Evolutionary conservation across 768 basidiomycete species (phyloP), one percentile per base, ranked within the genome.

Genomic region (Hypholoma sublateritium): DNA sequence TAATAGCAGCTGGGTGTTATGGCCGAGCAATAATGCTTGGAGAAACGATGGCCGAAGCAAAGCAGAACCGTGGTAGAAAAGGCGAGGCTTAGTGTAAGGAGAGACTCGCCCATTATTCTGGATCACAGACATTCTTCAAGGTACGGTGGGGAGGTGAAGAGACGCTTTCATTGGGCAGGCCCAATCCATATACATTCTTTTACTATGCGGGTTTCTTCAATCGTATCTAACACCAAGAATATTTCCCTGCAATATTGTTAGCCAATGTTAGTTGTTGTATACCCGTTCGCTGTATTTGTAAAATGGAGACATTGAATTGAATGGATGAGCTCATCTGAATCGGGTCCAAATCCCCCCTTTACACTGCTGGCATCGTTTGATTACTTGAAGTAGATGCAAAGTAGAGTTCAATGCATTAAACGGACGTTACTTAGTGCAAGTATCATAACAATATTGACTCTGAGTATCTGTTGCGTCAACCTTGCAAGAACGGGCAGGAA

Each of bases 1-100:
- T 91, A 49, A 80, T 93, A 64, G 88, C 91, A 16, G 77, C 81
- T 22, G 59, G 79, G 54, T 86, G 86, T 65, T 96, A 93, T 64
- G 70, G 72, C 13, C 81, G 86, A 54, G 89, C 91, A 12, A 74
- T 85, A 41, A 69, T 79, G 58, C 77, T 82, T 17, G 89, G 87
- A 65, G 93, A 95, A 74, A 75, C 67, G 53, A 87, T 91, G 76
- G 79, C 75, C 54, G 87, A 81, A 60, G 82, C 84, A 42, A 86
- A 86, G 69, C 77, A 73, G 61, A 84, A 87, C 66, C 81, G 78
- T 74, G 85, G 81, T 44, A 84, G 76, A 64, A 78, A 70, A 56
- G 83, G 80, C 64, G 74, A 72, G 60, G 88, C 81, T 66, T 90
- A 76, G 80, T 52, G 58, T 42, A n/a, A 21, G 32, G 49, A 46